Base-by-base conservation (phyloP, 345 rosid species). In the Rubroshorea leprosula region DNA sequence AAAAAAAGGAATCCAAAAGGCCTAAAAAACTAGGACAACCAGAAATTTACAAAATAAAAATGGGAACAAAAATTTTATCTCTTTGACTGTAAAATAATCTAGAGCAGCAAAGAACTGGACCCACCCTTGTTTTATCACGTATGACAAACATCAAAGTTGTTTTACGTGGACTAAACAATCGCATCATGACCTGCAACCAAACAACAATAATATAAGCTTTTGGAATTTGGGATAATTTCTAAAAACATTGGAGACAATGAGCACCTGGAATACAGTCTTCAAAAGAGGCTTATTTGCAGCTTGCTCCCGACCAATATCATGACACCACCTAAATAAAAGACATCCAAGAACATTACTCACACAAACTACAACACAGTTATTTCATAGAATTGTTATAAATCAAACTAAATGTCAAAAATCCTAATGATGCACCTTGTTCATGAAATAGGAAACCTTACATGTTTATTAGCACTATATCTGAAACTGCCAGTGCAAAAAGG, bases 251-350 rank as follows among this genome's bases (percentile, higher is more conserved):
- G 49, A 15, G n/a, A 75, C 22, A 23, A 14, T 51, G 61, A 26
- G 15, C 70, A 93, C 99, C 92, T 93, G 99, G 78, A 93, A 93
- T 23, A 93, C 99, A 60, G 99, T 93, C 81, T 93, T 93, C 59
- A 93, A 64, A 58, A 93, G 96, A 58, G 97, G 99, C 69, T 93
- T 93, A 61, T 93, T 93, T 72, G 99, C 99, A 75, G 99, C 99
- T 87, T 93, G 99, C 75, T 93, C 99, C 19, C 99, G 96, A 57
- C 99, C 99, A 72, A 93, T 93, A 83, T 90, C 99, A 64, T 93
- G 99, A 71, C 99, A 93, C 99, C 99, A 90, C 99, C 99, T 93
- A 73, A 26, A 57, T 47, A 21, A 60, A 62, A 70, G 50, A 72
- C 58, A 48, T 35, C 46, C 29, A 35, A 64, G 46, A 54, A 61